Base-by-base conservation (phyloP, 441 rosid species). In the Geranium incanum region DNA sequence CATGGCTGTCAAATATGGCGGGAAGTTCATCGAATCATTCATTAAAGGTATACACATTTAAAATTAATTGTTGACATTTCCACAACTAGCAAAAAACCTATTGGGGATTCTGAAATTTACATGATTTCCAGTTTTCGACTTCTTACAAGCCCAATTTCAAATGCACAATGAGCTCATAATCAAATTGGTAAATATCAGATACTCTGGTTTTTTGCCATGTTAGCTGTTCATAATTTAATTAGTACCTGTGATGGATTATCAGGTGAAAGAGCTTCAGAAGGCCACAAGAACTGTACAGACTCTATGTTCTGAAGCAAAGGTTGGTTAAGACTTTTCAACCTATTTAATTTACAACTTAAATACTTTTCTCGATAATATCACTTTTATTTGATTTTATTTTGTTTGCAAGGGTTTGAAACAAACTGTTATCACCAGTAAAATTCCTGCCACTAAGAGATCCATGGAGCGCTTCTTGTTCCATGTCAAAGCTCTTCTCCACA, bases 201-300 rank as follows among this genome's bases (percentile, higher is more conserved):
- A 59, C 69, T 65, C 38, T 11, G 48, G 59, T 48, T 55, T 28
- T 70, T 78, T 23, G 59, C n/a, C 16, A 16, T 39, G 28, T 4
- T 60, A 39, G 43, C 43, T 66, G 65, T 21, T 64, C 37, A 28
- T 37, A 48, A 48, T 70, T 66, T 36, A 28, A 15, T 38, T 66
- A 66, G 9, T 36, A 36, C 43, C 45, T 60, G 6, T 72, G 5
- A 18, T 70, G 60, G 72, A 67, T 28, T 28, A 28, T 67, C 36
- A 92, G 96, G 88, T 92, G 72, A 88, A 72, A 74, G 96, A 90
- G 78, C 91, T 92, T 75, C 96, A 92, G 70, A 89, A 86, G 81
- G 97, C 93, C 62, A 92, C 95, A 72, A 84, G 95, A 82, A 90
- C 91, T 37, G 83, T 90, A 76, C 97, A 92, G 84, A 87, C 96